Base-by-base conservation (phyloP, 345 rosid species). In the Theobroma cacao region DNA sequence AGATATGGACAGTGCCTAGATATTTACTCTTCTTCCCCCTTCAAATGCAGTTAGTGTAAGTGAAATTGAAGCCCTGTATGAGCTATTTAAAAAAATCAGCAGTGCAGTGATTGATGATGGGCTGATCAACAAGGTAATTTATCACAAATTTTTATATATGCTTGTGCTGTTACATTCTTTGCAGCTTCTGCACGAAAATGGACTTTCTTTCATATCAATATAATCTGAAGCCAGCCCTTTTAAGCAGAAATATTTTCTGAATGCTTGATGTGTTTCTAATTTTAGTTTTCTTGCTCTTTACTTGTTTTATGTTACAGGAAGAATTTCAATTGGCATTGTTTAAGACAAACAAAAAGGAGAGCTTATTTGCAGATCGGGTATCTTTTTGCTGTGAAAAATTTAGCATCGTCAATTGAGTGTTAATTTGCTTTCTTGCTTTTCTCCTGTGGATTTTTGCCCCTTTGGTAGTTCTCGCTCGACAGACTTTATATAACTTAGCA, bases 21-120 rank as follows among this genome's bases (percentile, higher is more conserved):
- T 73, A 17, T 48, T 40, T 43, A 8, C 61, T 45, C 80, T 50
- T 48, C n/a, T n/a, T n/a, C n/a, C 31, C 69, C 24, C 53, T 47
- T 34, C 60, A 31, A 77, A 5, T 85, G 87, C 94, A 95, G 98
- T 95, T 81, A 90, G 95, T 73, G 95, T 93, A 73, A 95, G 97
- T 83, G 98, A 95, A 85, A 91, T 95, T 75, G 98, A 95, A 70
- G 97, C 98, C 76, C 84, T 95, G 65, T 93, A 93, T 77, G 98
- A 93, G 82, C 88, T 95, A 55, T 95, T 95, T 88, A 93, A 95
- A 94, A 95, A 91, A 91, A 92, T 95, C 63, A 95, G 98, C 81
- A 93, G 98, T 72, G 95, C 97, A 12, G 97, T 95, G 40, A 90
- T 95, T 80, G 98, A 95, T 78, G 98, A 95, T 72, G 98, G 98